Conservation (phyloP, 176 grass and related monocot species). For the Avena sativa region DNA sequence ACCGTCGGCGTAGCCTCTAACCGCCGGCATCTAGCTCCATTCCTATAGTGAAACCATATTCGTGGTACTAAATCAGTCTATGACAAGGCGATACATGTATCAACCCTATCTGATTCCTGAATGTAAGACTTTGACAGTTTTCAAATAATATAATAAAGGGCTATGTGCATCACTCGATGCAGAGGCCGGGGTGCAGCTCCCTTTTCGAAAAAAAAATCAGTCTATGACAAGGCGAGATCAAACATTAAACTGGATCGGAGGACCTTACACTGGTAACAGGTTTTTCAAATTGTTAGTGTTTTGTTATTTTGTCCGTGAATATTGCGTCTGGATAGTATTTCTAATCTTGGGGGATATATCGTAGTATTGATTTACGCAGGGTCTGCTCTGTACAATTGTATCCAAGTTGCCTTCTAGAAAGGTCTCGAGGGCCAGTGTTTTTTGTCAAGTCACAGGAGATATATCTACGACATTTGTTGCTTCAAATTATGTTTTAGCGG, state of each 20-base stretch:
- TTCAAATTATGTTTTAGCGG: background rate
- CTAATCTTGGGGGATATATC: background rate
- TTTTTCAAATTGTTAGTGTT: background rate
- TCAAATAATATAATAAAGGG: no score
- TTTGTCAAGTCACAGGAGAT: background rate
- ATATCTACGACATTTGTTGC: background rate
- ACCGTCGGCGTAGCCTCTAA: no score
- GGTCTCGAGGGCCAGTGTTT: background rate
- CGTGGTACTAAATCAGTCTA: no score
- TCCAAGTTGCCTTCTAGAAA: background rate
- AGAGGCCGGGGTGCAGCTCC: no score
- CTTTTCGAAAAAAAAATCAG: no score
- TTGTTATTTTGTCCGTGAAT: background rate
- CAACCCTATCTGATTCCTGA: no score
- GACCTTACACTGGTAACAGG: background rate
- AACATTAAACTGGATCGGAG: background rate
- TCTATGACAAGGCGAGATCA: background rate
- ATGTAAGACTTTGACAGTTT: no score
- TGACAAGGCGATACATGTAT: no score
- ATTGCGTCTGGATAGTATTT: background rate
- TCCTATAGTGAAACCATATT: no score
- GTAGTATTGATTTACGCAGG: background rate
- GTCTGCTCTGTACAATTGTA: background rate
- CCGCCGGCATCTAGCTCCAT: no score
- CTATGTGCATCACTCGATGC: no score